A percentile compares a stretch with the other conserved stretches of the same genome.
Evolutionary conservation across 495 filamentous ascomycete species (phyloP).

Genomic region (Talaromyces ruber): DNA sequence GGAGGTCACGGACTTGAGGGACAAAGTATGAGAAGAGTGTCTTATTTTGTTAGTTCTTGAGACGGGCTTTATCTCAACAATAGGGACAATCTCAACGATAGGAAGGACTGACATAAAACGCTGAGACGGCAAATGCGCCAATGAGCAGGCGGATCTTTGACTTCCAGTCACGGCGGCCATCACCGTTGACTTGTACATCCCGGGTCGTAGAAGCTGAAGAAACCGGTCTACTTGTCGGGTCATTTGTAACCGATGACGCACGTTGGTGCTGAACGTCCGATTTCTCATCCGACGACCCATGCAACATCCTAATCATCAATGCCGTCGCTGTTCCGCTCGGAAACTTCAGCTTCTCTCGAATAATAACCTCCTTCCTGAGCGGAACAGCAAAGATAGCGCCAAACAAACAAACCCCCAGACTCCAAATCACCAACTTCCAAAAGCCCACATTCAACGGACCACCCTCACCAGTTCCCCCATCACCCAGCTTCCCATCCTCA

Average conservation of each 20-base stretch:
- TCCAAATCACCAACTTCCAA: conserved; percentile 78
- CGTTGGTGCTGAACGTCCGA: conserved; percentile 8
- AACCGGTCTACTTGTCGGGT: background rate
- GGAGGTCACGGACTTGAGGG: conserved; percentile 73
- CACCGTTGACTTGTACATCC: conserved; percentile 18
- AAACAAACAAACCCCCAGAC: conserved; percentile 85
- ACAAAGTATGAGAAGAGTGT: conserved; percentile 91
- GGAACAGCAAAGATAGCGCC: conserved; percentile 96
- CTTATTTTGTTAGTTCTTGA: conserved; percentile 25
- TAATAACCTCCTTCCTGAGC: conserved; percentile 76
- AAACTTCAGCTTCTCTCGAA: conserved; percentile 85
- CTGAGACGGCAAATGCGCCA: conserved; percentile 49
- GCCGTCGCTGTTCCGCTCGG: conserved; percentile 93
- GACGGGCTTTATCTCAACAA: background rate
- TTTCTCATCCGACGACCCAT: conserved; percentile 42
- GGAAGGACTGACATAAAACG: conserved; percentile 34
- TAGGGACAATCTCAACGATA: background rate
- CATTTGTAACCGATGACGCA: background rate
- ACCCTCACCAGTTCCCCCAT: conserved; percentile 49
- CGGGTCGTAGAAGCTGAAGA: background rate
- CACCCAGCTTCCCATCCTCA: conserved; percentile 47
- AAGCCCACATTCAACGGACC: conserved; percentile 66
- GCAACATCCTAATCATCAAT: conserved; percentile 80
- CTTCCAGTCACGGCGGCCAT: conserved; percentile 47
- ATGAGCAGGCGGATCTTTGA: conserved; percentile 52